Base-by-base conservation (phyloP, 768 basidiomycete species). In the Lactarius akahatsu region DNA sequence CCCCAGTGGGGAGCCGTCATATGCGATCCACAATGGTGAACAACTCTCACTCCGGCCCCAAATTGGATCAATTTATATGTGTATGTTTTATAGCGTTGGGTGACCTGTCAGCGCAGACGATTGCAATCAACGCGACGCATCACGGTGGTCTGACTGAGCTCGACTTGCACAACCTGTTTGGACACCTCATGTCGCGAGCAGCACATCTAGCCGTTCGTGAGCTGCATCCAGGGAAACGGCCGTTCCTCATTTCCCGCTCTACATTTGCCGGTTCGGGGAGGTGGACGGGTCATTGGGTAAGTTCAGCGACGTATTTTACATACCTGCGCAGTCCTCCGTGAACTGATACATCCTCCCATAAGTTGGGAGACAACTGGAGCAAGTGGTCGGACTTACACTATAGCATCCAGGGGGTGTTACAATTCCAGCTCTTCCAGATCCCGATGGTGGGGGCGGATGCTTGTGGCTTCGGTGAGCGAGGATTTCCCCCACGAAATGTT, bases 371-470 rank as follows among this genome's bases (percentile, higher is more conserved):
- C 75, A 92, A 92, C 73, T 86, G 80, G 73, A 88, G 87, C 72
- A 82, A 83, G 65, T 93, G 91, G 90, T 76, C 83, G 58, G 91
- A 88, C 76, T 81, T 92, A 80, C 79, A 83, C 67, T 78, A 83
- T 72, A 88, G 81, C 68, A 88, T 92, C 61, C 85, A 91, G 77
- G 90, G 90, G 20, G 78, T 90, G 23, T 80, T 93, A 23, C 90
- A 92, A 74, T 92, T 93, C 83, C 89, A 92, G 75, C 77, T 92
- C 16, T 92, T 88, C 82, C 87, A 89, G 70, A 88, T 91, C 66
- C 91, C 91, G 0, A 88, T 92, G 78, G 90, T 92, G 20, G 92
- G 91, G 23, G 88, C 90, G 3, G 91, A 94, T 71, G 86, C 88
- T 8, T 88, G 87, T 73, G 87, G 86, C 23, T 88, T 88, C 77